Evolutionary conservation across 208 protist genomes (phyloP), one percentile per base, ranked within the genome.

Genomic region (Tritrichomonas foetus): DNA sequence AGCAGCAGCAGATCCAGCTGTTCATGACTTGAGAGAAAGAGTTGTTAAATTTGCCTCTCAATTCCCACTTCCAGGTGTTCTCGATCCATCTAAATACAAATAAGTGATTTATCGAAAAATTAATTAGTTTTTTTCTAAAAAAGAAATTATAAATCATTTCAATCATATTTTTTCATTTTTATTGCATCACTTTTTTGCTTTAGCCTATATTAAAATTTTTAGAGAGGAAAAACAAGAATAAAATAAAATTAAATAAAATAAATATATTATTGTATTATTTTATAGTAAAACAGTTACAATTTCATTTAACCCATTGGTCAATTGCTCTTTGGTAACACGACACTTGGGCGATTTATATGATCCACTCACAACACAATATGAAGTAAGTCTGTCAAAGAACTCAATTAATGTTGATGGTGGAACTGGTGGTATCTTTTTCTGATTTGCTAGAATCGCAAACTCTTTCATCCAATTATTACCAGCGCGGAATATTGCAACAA

Each of bases 31-130:
- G 33, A 93, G 93, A 33, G 50, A 66, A 33, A 66, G 89, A 82
- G 95, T 94, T 39, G 74, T 72, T 47, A 66, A 57, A 50, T 93
- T 95, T 64, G 94, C 95, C 49, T 89, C 57, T 50, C 5, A 47
- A 57, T 93, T 95, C 53, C 78, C 66, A 61, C 94, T 95, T 75
- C 95, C 95, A 44, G 89, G 89, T 47, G 8, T 78, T 44, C 44
- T n/a, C n/a, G 22, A n/a, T 33, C 13, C 13, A 33, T 72, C 64
- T 33, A 33, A 33, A 8, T 20, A n/a, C 13, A 72, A 72, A 30
- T 72, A 33, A n/a, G n/a, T 8, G 64, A 30, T 72, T 30, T 9
- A n/a, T 72, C 8, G 8, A 72, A 33, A 8, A 72, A 30, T n/a
- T 72, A 33, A 8, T 72, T 20, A n/a, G 11, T 72, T 72, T 72